Conservation (phyloP, 1,284 basidiomycete genomes). For the Ceratobasidium theobromae region DNA sequence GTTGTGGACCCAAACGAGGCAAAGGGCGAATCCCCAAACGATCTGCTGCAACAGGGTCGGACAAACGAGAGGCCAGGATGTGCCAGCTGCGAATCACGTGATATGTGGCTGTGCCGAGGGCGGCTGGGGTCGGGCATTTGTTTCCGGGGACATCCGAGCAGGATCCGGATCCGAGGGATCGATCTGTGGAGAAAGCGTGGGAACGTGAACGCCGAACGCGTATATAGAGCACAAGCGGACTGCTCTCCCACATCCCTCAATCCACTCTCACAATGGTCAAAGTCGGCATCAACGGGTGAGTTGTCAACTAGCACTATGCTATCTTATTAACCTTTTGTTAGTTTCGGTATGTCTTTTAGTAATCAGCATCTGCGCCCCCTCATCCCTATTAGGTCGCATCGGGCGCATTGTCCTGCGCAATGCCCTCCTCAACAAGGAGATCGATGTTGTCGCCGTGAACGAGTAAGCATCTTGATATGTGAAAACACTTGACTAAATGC, state of each 20-base stretch:
- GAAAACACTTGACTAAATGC: slow-evolving; percentile 23
- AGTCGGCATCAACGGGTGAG: slow-evolving; percentile 92
- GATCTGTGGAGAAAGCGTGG: slow-evolving; percentile 29
- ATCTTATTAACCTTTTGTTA: slow-evolving; percentile 35
- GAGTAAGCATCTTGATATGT: slow-evolving; percentile 58
- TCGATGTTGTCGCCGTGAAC: slow-evolving; percentile 87
- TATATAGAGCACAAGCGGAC: slow-evolving; percentile 4
- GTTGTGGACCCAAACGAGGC: no score
- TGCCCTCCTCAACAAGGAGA: slow-evolving; percentile 74
- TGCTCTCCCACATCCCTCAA: not conserved
- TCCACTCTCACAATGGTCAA: slow-evolving; percentile 54
- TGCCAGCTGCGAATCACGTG: not conserved
- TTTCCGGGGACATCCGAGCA: not conserved
- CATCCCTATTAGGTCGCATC: slow-evolving; percentile 77
- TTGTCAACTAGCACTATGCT: not conserved
- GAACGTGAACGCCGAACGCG: not conserved
- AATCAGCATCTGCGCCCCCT: no score
- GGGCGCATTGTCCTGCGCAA: slow-evolving; percentile 98
- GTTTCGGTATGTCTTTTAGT: slow-evolving; percentile 90
- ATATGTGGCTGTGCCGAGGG: slow-evolving; percentile 3
- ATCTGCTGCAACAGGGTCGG: not conserved
- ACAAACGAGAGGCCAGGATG: not conserved
- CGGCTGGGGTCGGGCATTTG: not conserved
- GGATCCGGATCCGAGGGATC: slow-evolving; percentile 11
- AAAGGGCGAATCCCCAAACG: no score